Base-by-base conservation (phyloP, 1,139 yeast genomes). In the Sugiyamaella paludigena region DNA sequence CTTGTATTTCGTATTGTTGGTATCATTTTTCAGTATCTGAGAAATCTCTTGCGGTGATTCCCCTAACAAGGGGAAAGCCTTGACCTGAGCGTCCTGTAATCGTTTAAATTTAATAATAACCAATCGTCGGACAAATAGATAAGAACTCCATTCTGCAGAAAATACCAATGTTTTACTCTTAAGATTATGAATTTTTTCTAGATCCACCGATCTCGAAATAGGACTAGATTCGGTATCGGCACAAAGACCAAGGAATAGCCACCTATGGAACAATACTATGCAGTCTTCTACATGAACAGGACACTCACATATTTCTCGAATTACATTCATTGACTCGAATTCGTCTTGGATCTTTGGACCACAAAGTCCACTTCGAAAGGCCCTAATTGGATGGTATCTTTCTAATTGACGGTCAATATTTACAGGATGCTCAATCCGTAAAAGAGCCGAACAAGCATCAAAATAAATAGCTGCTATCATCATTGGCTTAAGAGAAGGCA, bases 81-180 rank as follows among this genome's bases (percentile, higher is more conserved):
- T 19, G 24, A 19, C 3, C n/a, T 40, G 42, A 5, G 19, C 12
- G 12, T 45, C 35, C 27, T 39, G 36, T 12, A 48, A 10, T 8
- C 16, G 12, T 8, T 29, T 32, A 30, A 50, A 45, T 26, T 43
- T 29, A 19, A 27, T 27, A 15, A 27, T 28, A 3, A 50, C 33
- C 31, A 50, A 13, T 15, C 33, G 37, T 10, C 40, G 43, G 9
- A 50, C 38, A 11, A 29, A 27, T 7, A 28, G 26, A 31, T 37
- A 52, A 19, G 54, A 50, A 16, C 40, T 32, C 47, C 48, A 52
- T 31, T 52, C 55, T 31, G 47, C 50, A 3, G 54, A 48, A 30
- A 52, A 50, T 10, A 52, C 41, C 31, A 50, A 12, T 4, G 50
- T 38, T 30, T 37, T 45, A 13, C 44, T n/a, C 19, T 35, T 31